Evolutionary conservation across 495 filamentous ascomycete species (phyloP).

Genomic region (Thermochaetoides thermophila): DNA sequence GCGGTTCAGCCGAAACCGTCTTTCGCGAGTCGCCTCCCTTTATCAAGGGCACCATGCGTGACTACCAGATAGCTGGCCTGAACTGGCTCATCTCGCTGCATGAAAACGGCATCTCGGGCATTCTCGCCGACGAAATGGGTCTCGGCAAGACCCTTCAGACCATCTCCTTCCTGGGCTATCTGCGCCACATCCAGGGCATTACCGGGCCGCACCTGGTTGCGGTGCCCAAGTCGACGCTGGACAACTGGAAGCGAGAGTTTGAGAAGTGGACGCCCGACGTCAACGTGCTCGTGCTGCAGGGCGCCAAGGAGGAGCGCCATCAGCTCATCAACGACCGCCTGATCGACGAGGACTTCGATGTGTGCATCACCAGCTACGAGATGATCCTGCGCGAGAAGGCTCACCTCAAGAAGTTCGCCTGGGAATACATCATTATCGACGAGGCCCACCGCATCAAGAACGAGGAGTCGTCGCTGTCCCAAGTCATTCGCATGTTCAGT

Average conservation of each 20-base stretch:
- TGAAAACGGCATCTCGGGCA: constrained; percentile 97
- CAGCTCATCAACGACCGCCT: constrained; percentile 81
- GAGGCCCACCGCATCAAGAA: constrained; percentile 99
- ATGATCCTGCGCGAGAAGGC: constrained; percentile 78
- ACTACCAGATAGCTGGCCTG: constrained; percentile 86
- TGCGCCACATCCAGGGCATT: constrained; percentile 76
- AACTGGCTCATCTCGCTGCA: constrained; percentile 99
- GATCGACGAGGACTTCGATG: constrained; percentile 55
- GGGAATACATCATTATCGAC: constrained; percentile 99
- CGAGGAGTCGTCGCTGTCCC: constrained; percentile 90
- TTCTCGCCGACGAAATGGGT: constrained; percentile 96
- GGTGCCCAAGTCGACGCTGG: constrained; percentile 93
- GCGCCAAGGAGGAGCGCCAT: constrained; percentile 84
- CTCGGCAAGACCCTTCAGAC: constrained; percentile 91
- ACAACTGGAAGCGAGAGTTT: constrained; percentile 98
- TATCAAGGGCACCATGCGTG: constrained; percentile 80
- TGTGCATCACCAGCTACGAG: constrained; percentile 30
- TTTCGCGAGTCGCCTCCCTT: constrained; percentile 87
- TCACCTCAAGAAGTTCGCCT: constrained; percentile 92
- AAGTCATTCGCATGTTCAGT: constrained; percentile 94
- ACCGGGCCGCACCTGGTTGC: constrained; percentile 85
- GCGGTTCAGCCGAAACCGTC: constrained; percentile 69
- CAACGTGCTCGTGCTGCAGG: constrained; percentile 86
- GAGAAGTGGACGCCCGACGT: constrained; percentile 89
- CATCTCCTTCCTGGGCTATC: constrained; percentile 77